A percentile compares a stretch with the other conserved stretches of the same genome.
These are phyloP conservation scores for Borealophlyctis nickersoniae DNA, from an alignment of 192 early-diverging fungal species.

Conservation along the genomic window DNA sequence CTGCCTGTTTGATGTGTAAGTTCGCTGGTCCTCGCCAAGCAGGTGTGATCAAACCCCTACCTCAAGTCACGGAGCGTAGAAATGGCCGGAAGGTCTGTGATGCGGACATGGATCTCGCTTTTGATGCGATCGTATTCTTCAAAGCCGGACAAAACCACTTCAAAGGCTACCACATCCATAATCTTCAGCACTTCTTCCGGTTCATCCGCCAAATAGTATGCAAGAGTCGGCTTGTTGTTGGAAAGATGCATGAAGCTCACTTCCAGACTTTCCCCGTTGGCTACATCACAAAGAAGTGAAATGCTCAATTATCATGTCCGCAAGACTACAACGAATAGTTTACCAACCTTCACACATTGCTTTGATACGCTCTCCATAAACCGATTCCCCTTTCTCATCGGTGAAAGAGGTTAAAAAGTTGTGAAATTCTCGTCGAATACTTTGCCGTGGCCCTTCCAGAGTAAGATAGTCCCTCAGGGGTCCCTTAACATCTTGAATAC, in stretches of 20 bases:
- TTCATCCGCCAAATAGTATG: slow-evolving; percentile 86
- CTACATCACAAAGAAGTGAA: slow-evolving; percentile 18
- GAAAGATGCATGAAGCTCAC: slow-evolving; percentile 81
- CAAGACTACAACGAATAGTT: neutral
- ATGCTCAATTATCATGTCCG: neutral
- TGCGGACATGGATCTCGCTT: slow-evolving; percentile 90
- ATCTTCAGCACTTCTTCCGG: slow-evolving; percentile 85
- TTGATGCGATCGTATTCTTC: slow-evolving; percentile 89
- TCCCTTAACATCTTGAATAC: slow-evolving; percentile 80
- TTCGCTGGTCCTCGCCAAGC: neutral
- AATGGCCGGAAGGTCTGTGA: slow-evolving; percentile 80
- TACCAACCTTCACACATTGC: slow-evolving; percentile 70
- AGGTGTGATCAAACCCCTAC: slow-evolving; percentile 10
- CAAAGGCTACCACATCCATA: slow-evolving; percentile 90
- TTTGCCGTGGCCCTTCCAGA: slow-evolving; percentile 77
- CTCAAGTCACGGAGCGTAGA: slow-evolving; percentile 84
- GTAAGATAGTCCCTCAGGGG: slow-evolving; percentile 81
- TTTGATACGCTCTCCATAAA: slow-evolving; percentile 90
- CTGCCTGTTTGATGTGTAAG: slow-evolving; percentile 52
- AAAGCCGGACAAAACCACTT: slow-evolving; percentile 83
- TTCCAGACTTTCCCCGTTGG: slow-evolving; percentile 83
- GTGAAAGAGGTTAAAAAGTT: slow-evolving; percentile 84
- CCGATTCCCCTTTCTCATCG: slow-evolving; percentile 80
- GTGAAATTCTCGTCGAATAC: slow-evolving; percentile 82
- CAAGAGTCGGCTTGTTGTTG: slow-evolving; percentile 74